Evolutionary conservation across 2,329 filamentous ascomycete species (phyloP), one percentile per base, ranked within the genome.

Genomic region (Exserohilum rostratum): DNA sequence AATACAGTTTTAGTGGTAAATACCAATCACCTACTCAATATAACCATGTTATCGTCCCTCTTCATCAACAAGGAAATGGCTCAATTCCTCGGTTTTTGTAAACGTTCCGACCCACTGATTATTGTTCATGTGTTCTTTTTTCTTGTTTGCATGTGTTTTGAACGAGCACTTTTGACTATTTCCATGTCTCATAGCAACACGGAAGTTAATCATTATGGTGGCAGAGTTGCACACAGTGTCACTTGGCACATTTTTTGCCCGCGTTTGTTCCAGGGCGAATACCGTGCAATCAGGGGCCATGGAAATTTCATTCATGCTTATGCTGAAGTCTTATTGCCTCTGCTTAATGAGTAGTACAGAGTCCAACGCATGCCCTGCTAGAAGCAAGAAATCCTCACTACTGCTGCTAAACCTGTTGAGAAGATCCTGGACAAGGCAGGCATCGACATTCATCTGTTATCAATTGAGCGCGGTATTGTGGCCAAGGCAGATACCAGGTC

Each of bases 391-490:
- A 1, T 29, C 2, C n/a, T 5, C 25, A 6, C n/a, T 2, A 5
- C 17, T 10, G 10, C 17, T 10, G 13, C 9, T 17, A 10, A 18
- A 6, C 1, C n/a, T 12, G 7, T 2, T 7, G 3, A 12, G n/a
- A 7, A 3, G 17, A 3, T 11, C 6, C 17, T 6, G n/a, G 3
- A 29, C 17, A 7, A 42, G 20, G n/a, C 25, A 3, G 6, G 12
- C 29, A 1, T 1, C 10, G 29, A 17, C 3, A 6, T 18, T 42
- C 1, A 4, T 2, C 4, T 3, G 6, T 10, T 11, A 9, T 9
- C 0, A 5, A 43, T 9, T 6, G 6, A 13, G 1, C 12, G 10
- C 3, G 1, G 10, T 18, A 31, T 1, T 4, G 3, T 2, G 2
- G 12, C 10, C 2, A 42, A 18, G n/a, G 20, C 5, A n/a, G 5